These are phyloP conservation scores for Entomophthora muscae DNA, from an alignment of 371 early-diverging fungal species.

Conservation along the genomic window DNA sequence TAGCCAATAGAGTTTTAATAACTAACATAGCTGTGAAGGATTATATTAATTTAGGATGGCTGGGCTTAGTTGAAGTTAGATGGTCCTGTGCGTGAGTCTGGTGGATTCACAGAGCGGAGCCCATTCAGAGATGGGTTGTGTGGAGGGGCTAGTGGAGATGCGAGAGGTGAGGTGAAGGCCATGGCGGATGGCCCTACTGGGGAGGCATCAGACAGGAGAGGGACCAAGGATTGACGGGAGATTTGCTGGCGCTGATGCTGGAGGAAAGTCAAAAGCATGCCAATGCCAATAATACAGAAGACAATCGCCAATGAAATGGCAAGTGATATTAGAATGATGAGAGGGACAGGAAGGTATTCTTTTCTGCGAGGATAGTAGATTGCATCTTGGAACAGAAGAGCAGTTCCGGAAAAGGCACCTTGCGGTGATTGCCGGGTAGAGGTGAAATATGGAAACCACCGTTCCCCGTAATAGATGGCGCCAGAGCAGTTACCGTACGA, in stretches of 20 bases:
- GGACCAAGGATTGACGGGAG: not conserved
- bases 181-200: not conserved
- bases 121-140: too few relatives aligned
- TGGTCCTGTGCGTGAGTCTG: too few relatives aligned
- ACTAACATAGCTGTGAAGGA: too few relatives aligned
- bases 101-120: too few relatives aligned
- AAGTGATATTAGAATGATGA: not conserved
- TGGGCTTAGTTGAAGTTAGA: too few relatives aligned
- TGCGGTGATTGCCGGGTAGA: not conserved
- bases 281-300: not conserved
- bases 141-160: not conserved
- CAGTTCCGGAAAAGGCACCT: not conserved
- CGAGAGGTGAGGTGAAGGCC: not conserved
- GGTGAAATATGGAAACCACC: not conserved
- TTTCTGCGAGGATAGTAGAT: not conserved
- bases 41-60: too few relatives aligned
- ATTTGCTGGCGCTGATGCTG: not conserved
- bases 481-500: not conserved
- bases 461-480: not conserved
- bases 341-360: not conserved
- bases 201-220: not conserved
- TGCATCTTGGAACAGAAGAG: not conserved
- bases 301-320: not conserved
- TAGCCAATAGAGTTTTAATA: too few relatives aligned
- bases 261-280: not conserved